These are phyloP conservation scores for Ceratocystiopsis sp. DNA, from an alignment of 2,329 filamentous ascomycete species.

Conservation along the genomic window DNA sequence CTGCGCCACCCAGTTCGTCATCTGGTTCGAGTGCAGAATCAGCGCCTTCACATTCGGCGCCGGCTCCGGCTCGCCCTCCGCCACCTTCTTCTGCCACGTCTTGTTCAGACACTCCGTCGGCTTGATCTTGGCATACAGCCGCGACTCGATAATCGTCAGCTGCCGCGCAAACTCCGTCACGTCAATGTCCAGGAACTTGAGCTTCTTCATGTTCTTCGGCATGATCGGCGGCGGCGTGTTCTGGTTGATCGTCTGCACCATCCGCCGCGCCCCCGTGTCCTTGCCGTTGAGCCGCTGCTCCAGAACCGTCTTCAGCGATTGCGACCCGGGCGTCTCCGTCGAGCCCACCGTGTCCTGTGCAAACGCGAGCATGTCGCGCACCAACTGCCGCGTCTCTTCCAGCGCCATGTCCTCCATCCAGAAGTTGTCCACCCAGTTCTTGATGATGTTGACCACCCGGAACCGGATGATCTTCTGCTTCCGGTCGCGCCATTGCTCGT, in stretches of 20 bases:
- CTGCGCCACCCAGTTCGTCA: constrained; percentile 98
- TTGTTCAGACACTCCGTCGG: constrained; percentile 94
- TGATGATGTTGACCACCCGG: constrained; percentile 90
- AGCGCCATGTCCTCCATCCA: constrained; percentile 87
- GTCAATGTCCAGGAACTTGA: constrained; percentile 96
- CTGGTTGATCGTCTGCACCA: constrained; percentile 73
- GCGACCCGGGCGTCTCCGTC: constrained; percentile 80
- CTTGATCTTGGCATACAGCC: constrained; percentile 88
- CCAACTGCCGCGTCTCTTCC: constrained; percentile 66
- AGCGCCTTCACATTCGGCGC: constrained; percentile 90
- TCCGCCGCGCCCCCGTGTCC: constrained; percentile 67
- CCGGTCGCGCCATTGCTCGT: constrained; percentile 74
- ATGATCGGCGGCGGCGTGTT: constrained; percentile 77
- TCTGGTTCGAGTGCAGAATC: constrained; percentile 93
- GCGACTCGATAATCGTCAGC: constrained; percentile 90
- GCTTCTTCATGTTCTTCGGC: constrained; percentile 98
- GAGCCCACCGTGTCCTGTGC: constrained; percentile 84
- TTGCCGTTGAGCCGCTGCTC: constrained; percentile 81
- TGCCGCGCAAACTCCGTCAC: constrained; percentile 93
- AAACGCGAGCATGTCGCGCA: constrained; percentile 79
- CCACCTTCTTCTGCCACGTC: constrained; percentile 94
- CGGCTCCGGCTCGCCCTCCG: constrained; percentile 64
- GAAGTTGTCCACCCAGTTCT: constrained; percentile 96
- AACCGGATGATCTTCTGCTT: constrained; percentile 96
- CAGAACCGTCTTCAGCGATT: constrained; percentile 67